Evolutionary conservation across 306 rosid genomes (phyloP).

Genomic region (Dryas octopetala): DNA sequence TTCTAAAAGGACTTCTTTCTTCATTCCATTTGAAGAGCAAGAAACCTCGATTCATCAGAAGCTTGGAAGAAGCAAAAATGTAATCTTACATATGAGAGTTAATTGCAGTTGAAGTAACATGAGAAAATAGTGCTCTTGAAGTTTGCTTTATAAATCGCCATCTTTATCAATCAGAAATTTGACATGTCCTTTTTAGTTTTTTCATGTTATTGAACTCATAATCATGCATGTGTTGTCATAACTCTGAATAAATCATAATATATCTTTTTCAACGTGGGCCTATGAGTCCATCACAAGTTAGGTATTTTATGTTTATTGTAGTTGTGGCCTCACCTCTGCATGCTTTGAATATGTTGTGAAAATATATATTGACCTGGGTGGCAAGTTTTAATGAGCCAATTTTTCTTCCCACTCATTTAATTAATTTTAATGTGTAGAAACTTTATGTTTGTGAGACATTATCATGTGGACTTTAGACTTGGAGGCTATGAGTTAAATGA

Average conservation of each 20-base stretch:
- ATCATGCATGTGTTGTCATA: neutral
- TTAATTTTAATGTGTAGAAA: neutral
- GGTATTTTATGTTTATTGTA: conserved; percentile 22
- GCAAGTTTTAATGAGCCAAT: conserved; percentile 19
- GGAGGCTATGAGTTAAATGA: conserved; percentile 6
- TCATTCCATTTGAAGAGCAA: conserved; percentile 88
- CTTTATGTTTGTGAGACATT: neutral
- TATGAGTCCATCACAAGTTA: conserved; percentile 3
- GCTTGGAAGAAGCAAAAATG: conserved; percentile 98
- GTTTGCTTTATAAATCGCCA: neutral
- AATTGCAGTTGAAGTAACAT: conserved; percentile 2
- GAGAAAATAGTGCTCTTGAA: neutral
- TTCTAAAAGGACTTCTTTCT: conserved; percentile 85
- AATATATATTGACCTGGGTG: neutral
- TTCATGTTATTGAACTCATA: neutral
- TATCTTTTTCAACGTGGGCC: neutral
- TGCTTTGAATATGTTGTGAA: neutral
- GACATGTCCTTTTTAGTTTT: neutral
- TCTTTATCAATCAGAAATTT: neutral
- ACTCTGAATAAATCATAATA: neutral
- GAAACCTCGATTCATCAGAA: conserved; percentile 64
- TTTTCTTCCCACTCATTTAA: neutral
- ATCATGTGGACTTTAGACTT: neutral
- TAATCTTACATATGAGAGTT: conserved; percentile 24
- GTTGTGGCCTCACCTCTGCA: neutral